Evolutionary conservation across 2,329 filamentous ascomycete genomes (phyloP), one percentile per base, ranked within the genome.

Genomic region (Aspergillus sp.): DNA sequence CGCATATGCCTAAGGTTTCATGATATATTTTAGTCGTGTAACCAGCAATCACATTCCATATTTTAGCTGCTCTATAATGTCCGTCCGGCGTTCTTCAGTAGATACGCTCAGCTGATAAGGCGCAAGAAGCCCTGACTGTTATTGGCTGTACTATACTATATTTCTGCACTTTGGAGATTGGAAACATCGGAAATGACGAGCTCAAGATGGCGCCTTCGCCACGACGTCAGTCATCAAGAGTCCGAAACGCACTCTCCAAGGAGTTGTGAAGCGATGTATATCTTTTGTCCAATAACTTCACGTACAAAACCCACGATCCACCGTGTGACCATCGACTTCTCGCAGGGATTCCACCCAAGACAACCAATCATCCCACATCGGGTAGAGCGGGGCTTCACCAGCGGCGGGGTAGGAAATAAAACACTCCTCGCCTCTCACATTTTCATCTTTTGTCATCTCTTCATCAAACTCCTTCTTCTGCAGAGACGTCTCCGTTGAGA

Each of bases 361-460:
- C 37, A 46, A 45, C 56, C 51, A 54, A 58, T 58, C 56, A 58
- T 33, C 47, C 51, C 37, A 46, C 40, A 58, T 51, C 30, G 40
- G 30, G 17, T 22, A 45, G 47, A 54, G 56, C 56, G 56, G 56
- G 56, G 56, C 56, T 51, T 51, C 39, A 48, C 20, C 19, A 56
- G 19, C 49, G 24, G 56, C 56, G 51, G 51, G 46, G 51, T 51
- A 41, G 22, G 11, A 40, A 46, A 50, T 8, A 50, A 37, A 37
- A 47, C 15, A 19, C 33, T 22, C 15, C 22, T 9, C 17, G 30
- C 19, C 22, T 37, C 44, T 9, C 17, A 40, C 19, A n/a, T 37
- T 39, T 51, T 48, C 15, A 22, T 19, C 27, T 30, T 20, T 42
- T 22, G 22, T 22, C n/a, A 11, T 47, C 17, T 27, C 46, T 44